Percentiles rank a stretch among this genome's conserved stretches.
phyloP scores from a whole-genome alignment of 2,329 filamentous ascomycete species.

The Cladosporium sp. region DNA sequence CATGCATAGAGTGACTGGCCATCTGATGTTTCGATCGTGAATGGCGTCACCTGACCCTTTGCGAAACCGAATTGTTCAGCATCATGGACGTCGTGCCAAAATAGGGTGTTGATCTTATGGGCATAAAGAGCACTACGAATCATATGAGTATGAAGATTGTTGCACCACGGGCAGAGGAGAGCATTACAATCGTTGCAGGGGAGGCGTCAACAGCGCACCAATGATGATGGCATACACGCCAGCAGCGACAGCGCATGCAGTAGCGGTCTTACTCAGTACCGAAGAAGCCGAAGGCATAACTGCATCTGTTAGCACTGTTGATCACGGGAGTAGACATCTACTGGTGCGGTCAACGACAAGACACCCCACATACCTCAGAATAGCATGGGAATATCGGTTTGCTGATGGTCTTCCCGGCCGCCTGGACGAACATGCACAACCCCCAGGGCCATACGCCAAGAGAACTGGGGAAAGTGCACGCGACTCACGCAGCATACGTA shows the following conservation, averaged over 20 bases:
- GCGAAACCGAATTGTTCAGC: slow-evolving; percentile 86
- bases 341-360: not conserved
- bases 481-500: not conserved
- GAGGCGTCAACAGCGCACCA: slow-evolving; percentile 56
- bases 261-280: slow-evolving; percentile 8
- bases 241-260: slow-evolving; percentile 23
- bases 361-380: slow-evolving; percentile 7
- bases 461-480: slow-evolving; percentile 9
- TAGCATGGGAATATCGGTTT: not conserved
- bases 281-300: slow-evolving; percentile 11
- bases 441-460: not conserved
- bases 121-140: slow-evolving; percentile 72
- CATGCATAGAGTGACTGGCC: slow-evolving; percentile 79
- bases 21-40: slow-evolving; percentile 73
- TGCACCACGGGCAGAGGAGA: slow-evolving; percentile 11
- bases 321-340: not conserved
- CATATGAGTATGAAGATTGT: not conserved
- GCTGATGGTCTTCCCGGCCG: slow-evolving; percentile 1
- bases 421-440: slow-evolving; percentile 1
- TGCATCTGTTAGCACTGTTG: not conserved
- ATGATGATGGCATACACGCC: slow-evolving; percentile 33
- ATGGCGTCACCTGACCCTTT: slow-evolving; percentile 84
- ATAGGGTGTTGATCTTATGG: slow-evolving; percentile 71
- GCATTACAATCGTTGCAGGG: slow-evolving; percentile 76
- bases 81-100: slow-evolving; percentile 72